A percentile compares a stretch with the other conserved stretches of the same genome.
Evolutionary conservation across 441 rosid species (phyloP).

Genomic region (Metrosideros polymorpha): DNA sequence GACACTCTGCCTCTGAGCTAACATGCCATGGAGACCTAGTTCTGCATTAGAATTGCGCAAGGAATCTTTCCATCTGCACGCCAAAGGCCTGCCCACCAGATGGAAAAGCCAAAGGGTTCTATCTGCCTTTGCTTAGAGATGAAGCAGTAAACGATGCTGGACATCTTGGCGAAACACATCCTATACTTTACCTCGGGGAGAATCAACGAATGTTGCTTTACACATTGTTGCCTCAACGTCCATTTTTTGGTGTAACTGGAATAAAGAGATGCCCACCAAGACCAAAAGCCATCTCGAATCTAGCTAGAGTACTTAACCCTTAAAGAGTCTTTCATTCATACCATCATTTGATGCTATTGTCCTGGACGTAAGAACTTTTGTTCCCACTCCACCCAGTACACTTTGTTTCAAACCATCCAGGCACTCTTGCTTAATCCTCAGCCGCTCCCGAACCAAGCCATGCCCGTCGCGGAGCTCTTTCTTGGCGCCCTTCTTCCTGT

Average conservation of each 20-base stretch:
- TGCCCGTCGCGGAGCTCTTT: not conserved
- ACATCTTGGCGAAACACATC: not conserved
- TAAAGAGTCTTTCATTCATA: not conserved
- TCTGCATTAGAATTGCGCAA: not conserved
- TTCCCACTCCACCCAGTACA: not conserved
- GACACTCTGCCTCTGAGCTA: not conserved
- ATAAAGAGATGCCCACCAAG: not conserved
- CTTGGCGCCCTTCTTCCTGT: not conserved
- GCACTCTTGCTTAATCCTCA: not conserved
- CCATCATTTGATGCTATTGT: not conserved
- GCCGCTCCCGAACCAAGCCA: not conserved
- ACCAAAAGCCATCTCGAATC: not conserved
- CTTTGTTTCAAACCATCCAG: not conserved
- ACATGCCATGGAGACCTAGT: no score
- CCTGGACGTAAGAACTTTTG: not conserved
- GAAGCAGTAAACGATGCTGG: not conserved
- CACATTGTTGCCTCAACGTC: not conserved
- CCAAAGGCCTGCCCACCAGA: accelerated
- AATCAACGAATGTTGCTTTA: not conserved
- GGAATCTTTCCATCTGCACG: not conserved
- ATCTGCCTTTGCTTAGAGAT: not conserved
- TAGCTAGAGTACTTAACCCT: not conserved
- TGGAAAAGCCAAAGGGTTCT: not conserved
- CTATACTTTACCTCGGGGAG: not conserved
- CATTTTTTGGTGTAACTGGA: not conserved